These are phyloP conservation scores for Talaromyces adpressus DNA, from an alignment of 495 filamentous ascomycete species.

Conservation along the genomic window DNA sequence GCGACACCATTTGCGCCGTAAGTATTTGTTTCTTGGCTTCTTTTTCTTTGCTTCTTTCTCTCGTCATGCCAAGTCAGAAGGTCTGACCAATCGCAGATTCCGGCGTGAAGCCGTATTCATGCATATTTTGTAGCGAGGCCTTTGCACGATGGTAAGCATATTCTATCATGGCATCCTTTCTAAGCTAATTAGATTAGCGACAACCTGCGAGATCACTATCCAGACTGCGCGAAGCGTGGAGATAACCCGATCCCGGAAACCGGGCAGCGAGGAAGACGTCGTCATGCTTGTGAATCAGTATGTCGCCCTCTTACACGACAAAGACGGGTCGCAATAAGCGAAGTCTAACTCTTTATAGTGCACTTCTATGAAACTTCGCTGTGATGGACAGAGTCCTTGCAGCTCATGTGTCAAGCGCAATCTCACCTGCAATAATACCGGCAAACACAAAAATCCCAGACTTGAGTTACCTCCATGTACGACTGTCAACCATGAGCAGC, in stretches of 20 bases:
- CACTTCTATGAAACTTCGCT: constrained; percentile 46
- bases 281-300: constrained; percentile 43
- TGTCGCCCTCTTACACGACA: constrained; percentile 7
- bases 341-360: constrained; percentile 23
- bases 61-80: background rate
- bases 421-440: constrained; percentile 34
- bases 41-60: background rate
- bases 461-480: background rate
- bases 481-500: constrained; percentile 8
- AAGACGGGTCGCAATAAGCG: background rate
- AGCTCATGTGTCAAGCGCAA: constrained; percentile 39
- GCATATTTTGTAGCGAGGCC: constrained; percentile 35
- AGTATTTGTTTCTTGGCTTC: constrained; percentile 12
- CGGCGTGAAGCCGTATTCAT: constrained; percentile 39
- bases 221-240: constrained; percentile 33
- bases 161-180: background rate
- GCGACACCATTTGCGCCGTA: constrained; percentile 41
- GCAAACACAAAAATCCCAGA: constrained; percentile 10
- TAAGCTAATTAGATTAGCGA: constrained; percentile 22
- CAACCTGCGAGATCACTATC: constrained; percentile 40
- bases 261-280: constrained; percentile 36
- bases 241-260: constrained; percentile 38
- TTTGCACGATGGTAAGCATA: constrained; percentile 38
- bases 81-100: constrained; percentile 24
- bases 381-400: constrained; percentile 41